Conservation (phyloP, 2,329 filamentous ascomycete genomes). For the Neocucurbitaria cava region DNA sequence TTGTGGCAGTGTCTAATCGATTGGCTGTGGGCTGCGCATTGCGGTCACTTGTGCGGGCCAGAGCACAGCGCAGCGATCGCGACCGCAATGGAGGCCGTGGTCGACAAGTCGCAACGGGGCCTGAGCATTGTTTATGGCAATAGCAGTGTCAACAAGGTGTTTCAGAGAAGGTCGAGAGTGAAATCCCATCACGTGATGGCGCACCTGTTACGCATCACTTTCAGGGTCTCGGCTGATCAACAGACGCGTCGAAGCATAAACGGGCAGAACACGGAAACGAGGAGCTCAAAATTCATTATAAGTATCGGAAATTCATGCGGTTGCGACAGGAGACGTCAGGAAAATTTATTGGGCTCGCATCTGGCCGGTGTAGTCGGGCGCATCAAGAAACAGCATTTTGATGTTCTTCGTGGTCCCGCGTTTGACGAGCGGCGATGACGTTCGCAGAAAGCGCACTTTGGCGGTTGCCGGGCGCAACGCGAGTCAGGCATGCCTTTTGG, state of each 20-base stretch:
- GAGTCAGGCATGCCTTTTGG: constrained; percentile 2
- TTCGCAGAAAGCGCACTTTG: constrained; percentile 5
- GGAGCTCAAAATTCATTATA: not conserved
- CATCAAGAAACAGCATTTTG: constrained; percentile 22
- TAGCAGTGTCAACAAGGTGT: constrained; percentile 20
- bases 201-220: constrained; percentile 8
- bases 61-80: constrained; percentile 22
- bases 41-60: constrained; percentile 19
- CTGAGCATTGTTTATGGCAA: constrained; percentile 23
- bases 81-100: constrained; percentile 24
- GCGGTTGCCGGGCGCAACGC: not conserved
- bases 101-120: constrained; percentile 11
- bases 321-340: not conserved
- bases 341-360: constrained; percentile 2
- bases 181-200: constrained; percentile 20
- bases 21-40: constrained; percentile 36
- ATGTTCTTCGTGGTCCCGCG: constrained; percentile 21
- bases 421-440: constrained; percentile 20
- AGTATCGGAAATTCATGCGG: not conserved
- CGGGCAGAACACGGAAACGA: not conserved
- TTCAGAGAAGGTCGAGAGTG: constrained; percentile 15
- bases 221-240: constrained; percentile 2
- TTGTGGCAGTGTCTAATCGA: constrained; percentile 30
- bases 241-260: constrained; percentile 11
- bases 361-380: constrained; percentile 16